Evolutionary conservation across 768 basidiomycete species (phyloP).

Genomic region (Dictyophora rubrovolvata): DNA sequence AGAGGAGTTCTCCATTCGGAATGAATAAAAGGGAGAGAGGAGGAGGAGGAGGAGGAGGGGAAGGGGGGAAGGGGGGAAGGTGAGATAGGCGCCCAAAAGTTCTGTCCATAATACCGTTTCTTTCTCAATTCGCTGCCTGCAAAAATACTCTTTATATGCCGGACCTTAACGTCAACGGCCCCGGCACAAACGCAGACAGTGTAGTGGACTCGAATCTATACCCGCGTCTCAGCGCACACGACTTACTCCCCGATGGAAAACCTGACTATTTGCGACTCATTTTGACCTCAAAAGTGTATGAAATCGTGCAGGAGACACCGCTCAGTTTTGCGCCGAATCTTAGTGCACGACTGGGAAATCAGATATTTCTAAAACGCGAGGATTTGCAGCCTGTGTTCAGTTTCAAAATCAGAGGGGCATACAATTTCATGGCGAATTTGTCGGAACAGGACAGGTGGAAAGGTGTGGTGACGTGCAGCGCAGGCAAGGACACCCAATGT

Average conservation of each 20-base stretch:
- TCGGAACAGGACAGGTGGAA: slow-evolving; percentile 88
- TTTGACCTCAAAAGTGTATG: slow-evolving; percentile 84
- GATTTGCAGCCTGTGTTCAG: slow-evolving; percentile 97
- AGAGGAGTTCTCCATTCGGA: slow-evolving; percentile 22
- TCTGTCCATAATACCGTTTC: too few species aligned
- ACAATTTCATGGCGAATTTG: slow-evolving; percentile 94
- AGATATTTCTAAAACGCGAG: slow-evolving; percentile 95
- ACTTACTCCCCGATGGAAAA: slow-evolving; percentile 51
- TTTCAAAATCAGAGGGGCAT: slow-evolving; percentile 97
- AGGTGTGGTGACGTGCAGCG: slow-evolving; percentile 95
- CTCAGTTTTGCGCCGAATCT: slow-evolving; percentile 80
- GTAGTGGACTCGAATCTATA: slow-evolving; percentile 24
- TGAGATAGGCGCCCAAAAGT: background rate
- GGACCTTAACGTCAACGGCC: too few species aligned
- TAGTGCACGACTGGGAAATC: slow-evolving; percentile 78
- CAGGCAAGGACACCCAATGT: slow-evolving; percentile 51
- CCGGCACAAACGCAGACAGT: too few species aligned
- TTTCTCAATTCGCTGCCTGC: too few species aligned
- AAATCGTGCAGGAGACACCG: slow-evolving; percentile 82
- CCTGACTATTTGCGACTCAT: slow-evolving; percentile 88
- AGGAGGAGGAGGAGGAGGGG: slow-evolving; percentile 18
- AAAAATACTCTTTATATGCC: too few species aligned
- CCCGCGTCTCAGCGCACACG: slow-evolving; percentile 57
- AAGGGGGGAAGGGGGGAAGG: slow-evolving; percentile 16
- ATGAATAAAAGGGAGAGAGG: slow-evolving; percentile 28